A percentile compares a stretch with the other conserved stretches of the same genome.
phyloP scores from a whole-genome alignment of 768 basidiomycete genomes.

The Xerocomellus intermedius region DNA sequence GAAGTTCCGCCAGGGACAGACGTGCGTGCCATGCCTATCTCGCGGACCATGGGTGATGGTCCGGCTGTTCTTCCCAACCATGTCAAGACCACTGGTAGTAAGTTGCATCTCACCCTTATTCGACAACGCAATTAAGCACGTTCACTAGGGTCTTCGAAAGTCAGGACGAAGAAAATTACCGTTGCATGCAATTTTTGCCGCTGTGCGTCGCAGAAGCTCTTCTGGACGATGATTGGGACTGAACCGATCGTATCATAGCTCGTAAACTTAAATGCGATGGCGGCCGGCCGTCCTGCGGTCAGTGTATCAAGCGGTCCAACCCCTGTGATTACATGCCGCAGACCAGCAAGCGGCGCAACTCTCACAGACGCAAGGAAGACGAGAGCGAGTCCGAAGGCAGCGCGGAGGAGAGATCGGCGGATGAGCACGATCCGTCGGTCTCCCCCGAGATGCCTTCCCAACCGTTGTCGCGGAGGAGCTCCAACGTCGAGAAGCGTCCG shows the following conservation, averaged over 20 bases:
- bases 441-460: constrained; percentile 48
- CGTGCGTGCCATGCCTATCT: constrained; percentile 41
- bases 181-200: constrained; percentile 92
- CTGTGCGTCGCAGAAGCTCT: constrained; percentile 50
- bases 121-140: constrained; percentile 14
- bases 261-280: constrained; percentile 90
- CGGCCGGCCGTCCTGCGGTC: constrained; percentile 76
- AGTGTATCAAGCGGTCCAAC: constrained; percentile 77
- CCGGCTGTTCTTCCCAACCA: constrained; percentile 26
- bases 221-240: constrained; percentile 14
- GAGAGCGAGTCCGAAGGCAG: constrained; percentile 60
- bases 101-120: constrained; percentile 22
- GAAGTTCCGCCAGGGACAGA: constrained; percentile 47
- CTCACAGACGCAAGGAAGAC: constrained; percentile 61
- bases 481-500: constrained; percentile 36
- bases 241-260: constrained; percentile 44
- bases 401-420: constrained; percentile 56
- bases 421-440: constrained; percentile 50
- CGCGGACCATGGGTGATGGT: constrained; percentile 41
- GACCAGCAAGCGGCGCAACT: constrained; percentile 70
- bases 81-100: constrained; percentile 37
- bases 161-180: constrained; percentile 80
- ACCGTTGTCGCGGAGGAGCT: constrained; percentile 36
- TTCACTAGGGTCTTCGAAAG: constrained; percentile 54
- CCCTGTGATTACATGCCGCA: constrained; percentile 77